Percentiles rank a stretch among this genome's conserved stretches.
These are phyloP conservation scores for Penicillium canariense DNA, from an alignment of 495 filamentous ascomycete genomes.

Conservation along the genomic window DNA sequence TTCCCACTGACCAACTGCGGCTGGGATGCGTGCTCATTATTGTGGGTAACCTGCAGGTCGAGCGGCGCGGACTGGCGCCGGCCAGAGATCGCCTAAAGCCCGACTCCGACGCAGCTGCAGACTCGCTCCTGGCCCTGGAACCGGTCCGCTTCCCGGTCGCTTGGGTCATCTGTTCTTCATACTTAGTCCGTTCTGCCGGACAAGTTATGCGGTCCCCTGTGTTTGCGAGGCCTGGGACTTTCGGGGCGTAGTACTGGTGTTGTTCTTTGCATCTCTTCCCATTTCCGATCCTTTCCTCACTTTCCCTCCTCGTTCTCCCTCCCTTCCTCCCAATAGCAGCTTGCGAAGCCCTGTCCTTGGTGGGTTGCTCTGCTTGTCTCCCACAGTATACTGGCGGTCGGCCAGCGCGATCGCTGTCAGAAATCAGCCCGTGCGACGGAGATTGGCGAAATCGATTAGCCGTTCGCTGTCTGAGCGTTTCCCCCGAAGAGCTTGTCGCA, in stretches of 20 bases:
- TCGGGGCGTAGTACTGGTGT: background rate
- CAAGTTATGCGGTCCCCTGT: background rate
- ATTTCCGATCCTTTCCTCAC: background rate
- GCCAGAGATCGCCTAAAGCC: background rate
- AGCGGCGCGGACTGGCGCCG: background rate
- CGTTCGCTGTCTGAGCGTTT: background rate
- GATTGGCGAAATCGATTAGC: background rate
- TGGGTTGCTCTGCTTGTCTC: background rate
- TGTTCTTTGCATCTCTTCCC: background rate
- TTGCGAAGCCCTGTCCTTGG: background rate
- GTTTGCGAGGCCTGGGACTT: background rate
- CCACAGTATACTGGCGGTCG: background rate
- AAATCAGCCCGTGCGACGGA: background rate
- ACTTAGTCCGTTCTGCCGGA: background rate
- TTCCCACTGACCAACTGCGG: background rate
- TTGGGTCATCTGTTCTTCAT: background rate
- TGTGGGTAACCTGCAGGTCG: background rate
- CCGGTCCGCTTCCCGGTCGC: background rate
- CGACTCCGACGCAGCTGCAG: background rate
- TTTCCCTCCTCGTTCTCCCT: background rate
- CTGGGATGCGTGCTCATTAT: background rate
- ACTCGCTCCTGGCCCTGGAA: background rate
- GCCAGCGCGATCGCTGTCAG: background rate
- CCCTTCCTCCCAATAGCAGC: background rate
- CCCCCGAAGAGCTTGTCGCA: background rate